phyloP scores from a whole-genome alignment of 805 yeast genomes.

The Ogataea kodamae region DNA sequence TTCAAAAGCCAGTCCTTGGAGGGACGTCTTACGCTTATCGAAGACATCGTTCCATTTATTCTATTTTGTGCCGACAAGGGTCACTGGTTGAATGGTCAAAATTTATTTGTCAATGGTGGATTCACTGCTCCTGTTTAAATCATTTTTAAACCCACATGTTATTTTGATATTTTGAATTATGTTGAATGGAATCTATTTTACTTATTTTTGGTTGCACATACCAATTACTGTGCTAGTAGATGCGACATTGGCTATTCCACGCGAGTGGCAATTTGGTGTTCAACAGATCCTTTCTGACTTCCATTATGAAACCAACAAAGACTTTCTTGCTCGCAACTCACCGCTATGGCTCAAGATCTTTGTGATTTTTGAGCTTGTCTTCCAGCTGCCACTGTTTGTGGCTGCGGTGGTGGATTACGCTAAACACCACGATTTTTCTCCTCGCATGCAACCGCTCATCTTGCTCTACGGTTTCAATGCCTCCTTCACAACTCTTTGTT shows the following conservation, averaged over 20 bases:
- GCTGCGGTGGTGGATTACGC: conserved; percentile 36
- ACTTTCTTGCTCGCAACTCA: conserved; percentile 56
- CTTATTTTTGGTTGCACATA: conserved; percentile 52
- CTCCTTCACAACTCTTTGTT: conserved; percentile 69
- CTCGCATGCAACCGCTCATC: conserved; percentile 30
- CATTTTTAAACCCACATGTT: too few relatives aligned
- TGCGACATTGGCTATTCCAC: conserved; percentile 65
- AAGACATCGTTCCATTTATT: conserved; percentile 62
- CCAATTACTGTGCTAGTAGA: conserved; percentile 77
- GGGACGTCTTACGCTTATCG: conserved; percentile 51
- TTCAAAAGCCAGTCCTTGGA: conserved; percentile 50
- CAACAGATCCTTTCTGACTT: conserved; percentile 50
- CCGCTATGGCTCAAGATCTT: conserved; percentile 65
- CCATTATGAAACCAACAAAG: conserved; percentile 67
- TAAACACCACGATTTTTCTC: conserved; percentile 21
- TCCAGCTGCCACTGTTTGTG: conserved; percentile 79
- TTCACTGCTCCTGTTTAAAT: conserved; percentile 51
- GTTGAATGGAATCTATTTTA: conserved; percentile 26
- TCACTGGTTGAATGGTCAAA: conserved; percentile 69
- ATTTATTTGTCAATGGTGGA: conserved; percentile 61
- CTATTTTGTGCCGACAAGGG: conserved; percentile 62
- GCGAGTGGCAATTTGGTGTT: conserved; percentile 39
- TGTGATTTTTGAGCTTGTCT: conserved; percentile 65
- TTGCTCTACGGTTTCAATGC: conserved; percentile 81
- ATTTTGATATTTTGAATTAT: too few relatives aligned